Base-by-base conservation (phyloP, 176 grass and related monocot genomes). In the Secale cereale region DNA sequence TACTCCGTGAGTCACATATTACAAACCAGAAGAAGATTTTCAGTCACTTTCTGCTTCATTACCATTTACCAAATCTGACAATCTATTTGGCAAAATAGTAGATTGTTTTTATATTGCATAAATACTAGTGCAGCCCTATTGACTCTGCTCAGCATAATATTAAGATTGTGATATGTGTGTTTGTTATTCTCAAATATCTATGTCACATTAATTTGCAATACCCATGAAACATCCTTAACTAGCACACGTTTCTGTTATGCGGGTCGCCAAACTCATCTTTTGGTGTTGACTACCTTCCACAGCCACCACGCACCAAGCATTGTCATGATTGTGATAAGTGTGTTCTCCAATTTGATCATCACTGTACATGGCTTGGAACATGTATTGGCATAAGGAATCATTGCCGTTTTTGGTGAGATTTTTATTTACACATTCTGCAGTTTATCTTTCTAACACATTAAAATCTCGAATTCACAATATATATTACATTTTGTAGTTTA, bases 261-360 rank as follows among this genome's bases (percentile, higher is more conserved):
- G 85, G n/a, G 64, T 15, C 22, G 5, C 74, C 32, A 59, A 78
- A 46, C 43, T 83, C 26, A 65, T 78, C 39, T 84, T 80, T 76
- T 59, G 54, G 7, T 71, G 69, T 23, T 67, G 32, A 30, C 28
- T 74, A 81, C 66, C 62, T 85, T 94, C 87, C 83, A 32, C 89
- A 98, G 97, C 97, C 91, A 77, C 97, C 93, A 59, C 87, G 93
- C 43, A 88, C 93, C 31, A 94, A 95, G 74, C 93, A 98, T 78
- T 98, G 97, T 78, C 89, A 95, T 89, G 97, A 95, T 59, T 98
- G 97, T 86, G 89, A 95, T 88, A 94, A 95, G 91, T 98, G 93
- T 54, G 84, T 96, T 37, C 93, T 98, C 81, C 88, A 98, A 79
- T 98, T 94, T 35, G 91, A 98, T 81, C 97, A 98, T 94, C 97